Evolutionary conservation across 768 basidiomycete genomes (phyloP).

Genomic region (Trametes cubensis): DNA sequence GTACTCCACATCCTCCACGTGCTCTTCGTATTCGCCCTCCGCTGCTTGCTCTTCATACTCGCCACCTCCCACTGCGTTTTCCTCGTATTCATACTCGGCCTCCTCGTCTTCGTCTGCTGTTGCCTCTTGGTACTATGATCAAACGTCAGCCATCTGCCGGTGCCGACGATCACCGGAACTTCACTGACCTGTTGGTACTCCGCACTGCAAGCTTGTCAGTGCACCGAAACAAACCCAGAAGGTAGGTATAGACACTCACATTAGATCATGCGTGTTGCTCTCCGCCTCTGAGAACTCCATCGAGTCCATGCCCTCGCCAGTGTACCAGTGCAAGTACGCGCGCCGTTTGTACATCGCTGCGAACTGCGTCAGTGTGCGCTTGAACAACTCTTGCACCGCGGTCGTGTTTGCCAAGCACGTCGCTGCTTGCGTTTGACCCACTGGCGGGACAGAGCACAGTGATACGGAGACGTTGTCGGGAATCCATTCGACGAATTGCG

Average conservation of each 20-base stretch:
- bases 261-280: slow-evolving; percentile 77
- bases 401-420: slow-evolving; percentile 79
- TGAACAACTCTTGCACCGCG: slow-evolving; percentile 84
- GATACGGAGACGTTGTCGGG: slow-evolving; percentile 89
- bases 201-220: slow-evolving; percentile 48
- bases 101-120: slow-evolving; percentile 47
- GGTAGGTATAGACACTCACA: slow-evolving; percentile 55
- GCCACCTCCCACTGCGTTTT: slow-evolving; percentile 15
- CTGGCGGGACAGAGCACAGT: slow-evolving; percentile 80
- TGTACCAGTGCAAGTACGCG: slow-evolving; percentile 92
- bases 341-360: slow-evolving; percentile 77
- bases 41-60: slow-evolving; percentile 29
- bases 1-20: slow-evolving; percentile 4
- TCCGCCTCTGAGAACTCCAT: slow-evolving; percentile 89
- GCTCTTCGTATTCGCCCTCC: slow-evolving; percentile 23
- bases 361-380: slow-evolving; percentile 73
- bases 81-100: slow-evolving; percentile 36
- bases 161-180: not conserved
- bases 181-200: slow-evolving; percentile 83
- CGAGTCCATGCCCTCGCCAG: slow-evolving; percentile 87
- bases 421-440: slow-evolving; percentile 74
- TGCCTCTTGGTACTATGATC: slow-evolving; percentile 62
- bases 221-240: not conserved
- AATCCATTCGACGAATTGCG: slow-evolving; percentile 89
- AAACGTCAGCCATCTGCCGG: not conserved